Evolutionary conservation across 176 grass and related monocot genomes (phyloP), one percentile per base, ranked within the genome.

Genomic region (Coix lacrymajobi): DNA sequence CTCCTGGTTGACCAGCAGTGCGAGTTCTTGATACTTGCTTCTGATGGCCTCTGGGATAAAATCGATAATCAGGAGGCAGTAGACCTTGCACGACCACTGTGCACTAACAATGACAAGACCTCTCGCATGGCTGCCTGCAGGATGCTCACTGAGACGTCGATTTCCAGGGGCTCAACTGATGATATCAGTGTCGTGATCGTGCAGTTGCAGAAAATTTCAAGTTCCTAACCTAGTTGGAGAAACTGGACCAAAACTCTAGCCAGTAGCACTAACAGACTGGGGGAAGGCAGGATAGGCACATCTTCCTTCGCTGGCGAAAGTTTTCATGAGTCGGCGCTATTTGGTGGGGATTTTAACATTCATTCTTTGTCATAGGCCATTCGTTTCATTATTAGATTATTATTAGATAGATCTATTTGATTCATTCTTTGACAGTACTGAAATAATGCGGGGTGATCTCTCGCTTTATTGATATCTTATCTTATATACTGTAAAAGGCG

Each of bases 41-140:
- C 97, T 7, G 97, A 99, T 45, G 97, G 97, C 16, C 83, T 99
- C 30, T 99, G 97, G 97, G 93, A 99, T 76, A 94, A 92, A 73
- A 90, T 99, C 72, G 86, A 79, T 69, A 99, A 99, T 69, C 97
- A 99, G 81, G 97, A 99, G 83, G 97, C 97, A 0, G 84, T 99
- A 4, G 87, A 94, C 85, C 79, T 92, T 24, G 86, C 80, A 32
- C 71, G 93, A 0, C 87, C 89, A 24, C 66, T 91, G 62, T 96
- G 83, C 74, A 67, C 74, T 44, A 48, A 54, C 26, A 78, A 73
- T 26, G 38, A 80, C 20, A 90, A 87, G 30, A 34, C 77, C 51
- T 83, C 84, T 40, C 15, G 86, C 56, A 45, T 94, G 25, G 83
- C 86, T 76, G 93, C 97, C 6, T 99, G 97, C 75, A 90, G 84